These are phyloP conservation scores for Penicillium alfredii DNA, from an alignment of 495 filamentous ascomycete species.

Conservation along the genomic window DNA sequence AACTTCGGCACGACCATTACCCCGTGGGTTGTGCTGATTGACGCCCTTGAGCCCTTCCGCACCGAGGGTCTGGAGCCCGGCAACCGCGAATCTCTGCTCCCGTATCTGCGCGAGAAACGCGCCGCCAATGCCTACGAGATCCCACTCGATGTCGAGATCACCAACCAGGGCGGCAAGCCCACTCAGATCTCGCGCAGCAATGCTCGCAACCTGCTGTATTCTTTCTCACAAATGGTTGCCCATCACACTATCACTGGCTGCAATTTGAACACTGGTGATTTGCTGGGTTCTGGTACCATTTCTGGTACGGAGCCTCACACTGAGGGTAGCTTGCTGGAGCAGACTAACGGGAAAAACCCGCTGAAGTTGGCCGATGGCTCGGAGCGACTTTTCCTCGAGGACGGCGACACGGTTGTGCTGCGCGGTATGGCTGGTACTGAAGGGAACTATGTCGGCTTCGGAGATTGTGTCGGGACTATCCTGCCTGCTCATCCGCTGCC, in stretches of 20 bases:
- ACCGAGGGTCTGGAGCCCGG: slow-evolving; percentile 48
- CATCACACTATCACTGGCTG: slow-evolving; percentile 88
- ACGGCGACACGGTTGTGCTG: slow-evolving; percentile 75
- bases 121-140: slow-evolving; percentile 67
- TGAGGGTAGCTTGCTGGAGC: slow-evolving; percentile 75
- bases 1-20: slow-evolving; percentile 89
- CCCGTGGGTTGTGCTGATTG: slow-evolving; percentile 81
- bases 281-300: slow-evolving; percentile 88
- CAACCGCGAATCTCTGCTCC: slow-evolving; percentile 57
- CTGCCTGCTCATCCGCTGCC: slow-evolving; percentile 35
- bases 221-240: slow-evolving; percentile 90
- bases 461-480: slow-evolving; percentile 59
- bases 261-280: slow-evolving; percentile 71
- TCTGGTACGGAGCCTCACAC: slow-evolving; percentile 58
- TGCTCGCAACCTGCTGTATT: slow-evolving; percentile 73
- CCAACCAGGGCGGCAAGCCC: slow-evolving; percentile 55
- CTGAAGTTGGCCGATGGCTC: slow-evolving; percentile 64
- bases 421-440: slow-evolving; percentile 59
- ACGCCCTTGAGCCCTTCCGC: slow-evolving; percentile 74
- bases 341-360: slow-evolving; percentile 61
- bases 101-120: slow-evolving; percentile 57
- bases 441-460: slow-evolving; percentile 65
- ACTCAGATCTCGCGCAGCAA: slow-evolving; percentile 61
- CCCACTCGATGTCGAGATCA: slow-evolving; percentile 66
- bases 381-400: slow-evolving; percentile 69